Evolutionary conservation across 768 basidiomycete species (phyloP).

Genomic region (Stropharia rugosoannulata): DNA sequence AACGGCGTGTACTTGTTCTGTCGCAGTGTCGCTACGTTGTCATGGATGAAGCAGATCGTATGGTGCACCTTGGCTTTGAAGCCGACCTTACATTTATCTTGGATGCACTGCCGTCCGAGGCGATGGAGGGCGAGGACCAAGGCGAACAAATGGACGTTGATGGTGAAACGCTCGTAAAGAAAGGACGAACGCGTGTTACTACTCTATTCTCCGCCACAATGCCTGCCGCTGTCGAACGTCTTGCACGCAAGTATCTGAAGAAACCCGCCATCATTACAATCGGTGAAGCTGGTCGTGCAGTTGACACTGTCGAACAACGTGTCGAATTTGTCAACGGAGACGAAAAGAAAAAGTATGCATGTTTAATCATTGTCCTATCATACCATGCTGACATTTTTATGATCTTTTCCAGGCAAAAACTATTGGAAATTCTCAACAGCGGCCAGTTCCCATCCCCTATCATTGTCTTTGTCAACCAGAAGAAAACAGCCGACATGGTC

Average conservation of each 20-base stretch:
- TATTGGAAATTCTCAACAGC: conserved; percentile 92
- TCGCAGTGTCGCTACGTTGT: conserved; percentile 98
- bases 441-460: conserved; percentile 85
- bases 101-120: conserved; percentile 85
- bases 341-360: conserved; percentile 91
- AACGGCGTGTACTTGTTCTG: conserved; percentile 92
- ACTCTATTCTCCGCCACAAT: conserved; percentile 98
- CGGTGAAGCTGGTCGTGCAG: conserved; percentile 96
- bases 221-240: conserved; percentile 94
- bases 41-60: conserved; percentile 99
- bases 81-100: conserved; percentile 92
- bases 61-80: conserved; percentile 98
- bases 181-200: conserved; percentile 86
- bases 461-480: conserved; percentile 99
- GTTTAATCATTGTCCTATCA: not conserved
- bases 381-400: conserved; percentile 11
- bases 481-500: conserved; percentile 98
- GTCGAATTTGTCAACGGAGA: conserved; percentile 93
- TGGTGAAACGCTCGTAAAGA: conserved; percentile 63
- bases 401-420: conserved; percentile 55
- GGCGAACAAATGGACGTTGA: conserved; percentile 80
- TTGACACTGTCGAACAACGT: conserved; percentile 95
- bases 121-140: conserved; percentile 83
- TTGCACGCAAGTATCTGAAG: conserved; percentile 91
- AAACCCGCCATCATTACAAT: conserved; percentile 96